These are phyloP conservation scores for Pseudogymnoascus sp. DNA, from an alignment of 2,329 filamentous ascomycete genomes.

Conservation along the genomic window DNA sequence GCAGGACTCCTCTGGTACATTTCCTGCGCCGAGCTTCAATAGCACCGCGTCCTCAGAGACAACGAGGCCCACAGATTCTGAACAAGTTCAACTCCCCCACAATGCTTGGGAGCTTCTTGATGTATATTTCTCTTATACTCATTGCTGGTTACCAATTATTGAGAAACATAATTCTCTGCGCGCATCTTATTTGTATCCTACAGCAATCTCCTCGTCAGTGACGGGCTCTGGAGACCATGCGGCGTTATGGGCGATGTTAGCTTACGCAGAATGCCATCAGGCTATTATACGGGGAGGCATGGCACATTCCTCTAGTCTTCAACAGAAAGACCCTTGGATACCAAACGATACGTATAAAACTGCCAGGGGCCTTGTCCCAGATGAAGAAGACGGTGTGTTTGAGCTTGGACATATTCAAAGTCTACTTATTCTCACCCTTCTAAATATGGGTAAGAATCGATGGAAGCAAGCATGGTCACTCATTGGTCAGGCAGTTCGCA, in stretches of 20 bases:
- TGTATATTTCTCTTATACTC: constrained; percentile 64
- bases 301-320: neutral
- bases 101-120: constrained; percentile 57
- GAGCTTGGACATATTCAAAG: constrained; percentile 43
- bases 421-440: constrained; percentile 50
- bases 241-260: constrained; percentile 51
- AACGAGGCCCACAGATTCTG: neutral
- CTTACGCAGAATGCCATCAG: constrained; percentile 48
- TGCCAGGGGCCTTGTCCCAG: constrained; percentile 39
- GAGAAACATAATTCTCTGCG: constrained; percentile 54
- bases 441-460: constrained; percentile 52
- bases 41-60: neutral
- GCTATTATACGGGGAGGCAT: constrained; percentile 26
- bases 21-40: neutral
- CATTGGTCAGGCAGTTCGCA: constrained; percentile 21
- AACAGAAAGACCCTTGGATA: neutral
- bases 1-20: neutral
- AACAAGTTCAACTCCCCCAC: constrained; percentile 35
- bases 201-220: constrained; percentile 4
- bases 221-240: constrained; percentile 36
- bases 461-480: constrained; percentile 34
- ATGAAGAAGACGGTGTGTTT: constrained; percentile 38
- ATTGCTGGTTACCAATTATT: constrained; percentile 66
- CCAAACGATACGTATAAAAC: constrained; percentile 31
- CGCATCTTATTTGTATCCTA: constrained; percentile 9